Evolutionary conservation across 208 protist genomes (phyloP).

Genomic region (Acanthamoeba sp.): DNA sequence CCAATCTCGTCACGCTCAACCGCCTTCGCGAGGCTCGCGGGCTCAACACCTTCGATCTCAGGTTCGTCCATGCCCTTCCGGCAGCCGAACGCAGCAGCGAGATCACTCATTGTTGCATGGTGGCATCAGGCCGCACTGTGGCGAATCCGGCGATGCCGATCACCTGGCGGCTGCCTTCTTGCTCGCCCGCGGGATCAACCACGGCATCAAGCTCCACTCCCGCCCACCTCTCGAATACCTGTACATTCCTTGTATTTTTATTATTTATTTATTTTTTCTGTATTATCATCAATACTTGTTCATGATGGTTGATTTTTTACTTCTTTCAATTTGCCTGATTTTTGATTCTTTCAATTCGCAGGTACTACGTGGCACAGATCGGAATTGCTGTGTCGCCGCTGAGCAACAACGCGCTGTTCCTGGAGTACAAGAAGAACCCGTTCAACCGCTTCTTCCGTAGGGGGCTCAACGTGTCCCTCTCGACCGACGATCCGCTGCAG

Average conservation of each 20-base stretch:
- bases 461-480: conserved; percentile 98
- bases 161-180: conserved; percentile 96
- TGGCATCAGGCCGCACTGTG: conserved; percentile 98
- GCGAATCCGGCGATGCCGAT: conserved; percentile 94
- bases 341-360: too few relatives aligned
- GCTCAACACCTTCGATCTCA: conserved; percentile 79
- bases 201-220: conserved; percentile 97
- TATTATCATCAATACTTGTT: too few relatives aligned
- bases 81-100: too few relatives aligned
- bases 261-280: too few relatives aligned
- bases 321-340: too few relatives aligned
- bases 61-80: neutral
- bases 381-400: conserved; percentile 99
- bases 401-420: conserved; percentile 99
- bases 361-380: conserved; percentile 97
- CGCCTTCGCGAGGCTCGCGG: conserved; percentile 91
- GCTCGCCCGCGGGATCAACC: conserved; percentile 96
- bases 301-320: too few relatives aligned
- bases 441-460: conserved; percentile 97
- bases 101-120: conserved; percentile 74
- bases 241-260: too few relatives aligned
- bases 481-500: conserved; percentile 97
- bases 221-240: conserved; percentile 98
- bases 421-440: conserved; percentile 97
- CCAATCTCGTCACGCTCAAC: conserved; percentile 98